phyloP scores from a whole-genome alignment of 805 yeast species.

The Ogataea zsoltii region DNA sequence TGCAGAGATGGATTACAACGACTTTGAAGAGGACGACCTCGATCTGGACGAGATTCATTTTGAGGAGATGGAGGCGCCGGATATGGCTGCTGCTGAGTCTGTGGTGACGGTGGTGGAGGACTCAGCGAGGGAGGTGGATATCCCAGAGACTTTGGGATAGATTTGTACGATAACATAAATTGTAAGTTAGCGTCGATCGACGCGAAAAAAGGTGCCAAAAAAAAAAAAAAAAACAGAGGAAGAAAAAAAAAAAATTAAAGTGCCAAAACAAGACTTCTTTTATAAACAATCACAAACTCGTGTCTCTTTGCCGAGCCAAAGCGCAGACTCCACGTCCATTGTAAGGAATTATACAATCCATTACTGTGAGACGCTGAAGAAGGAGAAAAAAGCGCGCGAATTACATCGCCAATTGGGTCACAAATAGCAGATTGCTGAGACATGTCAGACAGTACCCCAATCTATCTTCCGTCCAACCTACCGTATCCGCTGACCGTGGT shows the following conservation, averaged over 20 bases:
- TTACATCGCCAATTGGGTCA: not conserved
- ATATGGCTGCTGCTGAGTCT: not conserved
- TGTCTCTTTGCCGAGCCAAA: not conserved
- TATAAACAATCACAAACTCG: not conserved
- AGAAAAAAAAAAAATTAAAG: not conserved
- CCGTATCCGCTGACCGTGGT: conserved; percentile 70
- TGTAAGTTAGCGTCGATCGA: conserved; percentile 1
- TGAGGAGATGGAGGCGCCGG: conserved; percentile 4
- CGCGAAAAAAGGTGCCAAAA: not conserved
- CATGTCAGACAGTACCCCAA: conserved; percentile 41
- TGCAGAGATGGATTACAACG: conserved; percentile 6
- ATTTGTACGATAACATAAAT: not conserved
- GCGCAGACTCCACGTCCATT: too few relatives aligned
- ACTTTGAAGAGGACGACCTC: conserved; percentile 32
- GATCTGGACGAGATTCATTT: conserved; percentile 30
- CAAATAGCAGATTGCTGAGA: not conserved
- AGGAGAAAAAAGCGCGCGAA: too few relatives aligned
- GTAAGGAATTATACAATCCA: too few relatives aligned
- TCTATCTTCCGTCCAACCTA: conserved; percentile 59
- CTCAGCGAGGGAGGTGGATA: not conserved
- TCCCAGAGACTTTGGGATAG: not conserved
- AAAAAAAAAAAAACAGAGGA: not conserved
- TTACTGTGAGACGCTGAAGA: too few relatives aligned
- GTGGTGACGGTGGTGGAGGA: not conserved
- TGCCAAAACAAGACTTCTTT: not conserved